phyloP scores from a whole-genome alignment of 2,329 filamentous ascomycete species.

The Alternaria infectoria region DNA sequence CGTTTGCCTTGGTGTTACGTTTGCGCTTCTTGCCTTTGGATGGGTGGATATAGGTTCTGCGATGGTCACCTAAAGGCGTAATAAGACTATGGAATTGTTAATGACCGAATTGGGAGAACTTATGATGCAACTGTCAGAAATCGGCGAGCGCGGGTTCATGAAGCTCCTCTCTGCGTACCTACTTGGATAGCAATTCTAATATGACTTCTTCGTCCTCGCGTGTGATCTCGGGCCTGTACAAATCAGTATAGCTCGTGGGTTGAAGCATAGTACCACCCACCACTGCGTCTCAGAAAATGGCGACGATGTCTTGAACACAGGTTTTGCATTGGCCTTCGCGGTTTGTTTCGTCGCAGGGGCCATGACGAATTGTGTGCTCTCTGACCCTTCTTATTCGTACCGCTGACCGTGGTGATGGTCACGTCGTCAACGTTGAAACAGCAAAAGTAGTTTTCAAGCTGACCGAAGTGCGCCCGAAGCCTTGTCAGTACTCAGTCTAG shows the following conservation, averaged over 20 bases:
- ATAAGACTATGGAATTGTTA: constrained; percentile 59
- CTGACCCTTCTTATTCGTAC: neutral
- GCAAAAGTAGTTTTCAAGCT: neutral
- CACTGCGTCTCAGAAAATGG: constrained; percentile 68
- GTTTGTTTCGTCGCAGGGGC: constrained; percentile 17
- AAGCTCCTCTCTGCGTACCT: constrained; percentile 35
- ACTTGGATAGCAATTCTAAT: constrained; percentile 72
- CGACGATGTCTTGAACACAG: constrained; percentile 69
- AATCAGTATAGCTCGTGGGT: constrained; percentile 8
- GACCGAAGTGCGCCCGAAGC: constrained; percentile 9
- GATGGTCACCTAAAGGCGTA: constrained; percentile 68
- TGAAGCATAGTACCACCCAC: constrained; percentile 50
- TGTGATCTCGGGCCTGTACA: constrained; percentile 65
- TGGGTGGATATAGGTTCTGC: constrained; percentile 58
- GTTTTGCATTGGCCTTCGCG: constrained; percentile 49
- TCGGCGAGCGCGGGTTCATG: neutral
- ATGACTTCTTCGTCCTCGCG: constrained; percentile 67
- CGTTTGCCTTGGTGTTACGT: constrained; percentile 15
- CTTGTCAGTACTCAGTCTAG: neutral
- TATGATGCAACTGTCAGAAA: neutral
- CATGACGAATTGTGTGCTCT: constrained; percentile 17
- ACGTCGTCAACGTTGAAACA: neutral
- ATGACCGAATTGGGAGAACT: neutral
- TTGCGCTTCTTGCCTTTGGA: constrained; percentile 66
- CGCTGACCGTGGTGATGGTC: neutral